These are phyloP conservation scores for Artemisia annua DNA, from an alignment of 129 eudicot genomes.

Conservation along the genomic window DNA sequence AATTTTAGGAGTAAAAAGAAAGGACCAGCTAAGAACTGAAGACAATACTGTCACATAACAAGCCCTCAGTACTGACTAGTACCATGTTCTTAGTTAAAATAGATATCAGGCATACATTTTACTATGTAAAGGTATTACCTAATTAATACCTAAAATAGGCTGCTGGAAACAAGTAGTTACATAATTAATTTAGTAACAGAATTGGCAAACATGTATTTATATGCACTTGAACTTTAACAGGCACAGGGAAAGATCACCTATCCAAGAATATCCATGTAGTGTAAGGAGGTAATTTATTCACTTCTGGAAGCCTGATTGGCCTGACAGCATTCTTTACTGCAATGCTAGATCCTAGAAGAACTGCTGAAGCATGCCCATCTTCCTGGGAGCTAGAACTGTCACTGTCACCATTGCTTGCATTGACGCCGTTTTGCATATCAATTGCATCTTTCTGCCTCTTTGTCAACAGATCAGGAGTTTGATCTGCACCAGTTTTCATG, in stretches of 20 bases:
- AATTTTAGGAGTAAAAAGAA: background rate
- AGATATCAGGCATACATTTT: background rate
- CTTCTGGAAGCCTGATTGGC: constrained; percentile 81
- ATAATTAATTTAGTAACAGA: background rate
- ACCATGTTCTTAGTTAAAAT: background rate
- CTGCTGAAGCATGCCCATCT: constrained; percentile 81
- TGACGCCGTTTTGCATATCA: constrained; percentile 83
- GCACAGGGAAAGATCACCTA: constrained; percentile 45
- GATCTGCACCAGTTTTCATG: constrained; percentile 33
- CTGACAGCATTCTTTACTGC: constrained; percentile 85
- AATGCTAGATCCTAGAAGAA: constrained; percentile 86
- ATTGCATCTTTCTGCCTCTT: constrained; percentile 88
- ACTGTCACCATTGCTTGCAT: constrained; percentile 49
- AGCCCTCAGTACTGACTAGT: background rate
- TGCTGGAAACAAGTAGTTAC: constrained; percentile 4
- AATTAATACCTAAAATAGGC: background rate
- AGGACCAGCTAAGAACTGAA: background rate
- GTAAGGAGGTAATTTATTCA: constrained; percentile 70
- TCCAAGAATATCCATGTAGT: constrained; percentile 87
- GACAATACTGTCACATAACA: constrained; percentile 1
- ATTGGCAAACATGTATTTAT: constrained; percentile 10
- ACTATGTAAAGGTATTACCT: constrained; percentile 1
- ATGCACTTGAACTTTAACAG: background rate
- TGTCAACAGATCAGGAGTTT: constrained; percentile 47
- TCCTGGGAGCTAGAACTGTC: constrained; percentile 71